Percentiles rank a stretch among this genome's conserved stretches.
Evolutionary conservation across 805 yeast species (phyloP).

Genomic region (Candida xiaguanensis): DNA sequence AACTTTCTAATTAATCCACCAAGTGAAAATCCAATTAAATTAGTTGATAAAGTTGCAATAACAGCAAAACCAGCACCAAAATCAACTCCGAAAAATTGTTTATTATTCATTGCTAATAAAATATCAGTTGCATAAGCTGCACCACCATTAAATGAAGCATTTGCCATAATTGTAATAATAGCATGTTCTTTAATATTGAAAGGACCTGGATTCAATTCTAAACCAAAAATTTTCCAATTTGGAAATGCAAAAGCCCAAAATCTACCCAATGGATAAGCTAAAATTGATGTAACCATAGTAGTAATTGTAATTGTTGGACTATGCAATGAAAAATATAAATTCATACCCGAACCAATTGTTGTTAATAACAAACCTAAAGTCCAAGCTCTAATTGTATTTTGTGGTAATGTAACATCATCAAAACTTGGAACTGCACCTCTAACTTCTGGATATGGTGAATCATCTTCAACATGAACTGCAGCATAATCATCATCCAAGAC

Average conservation of each 20-base stretch:
- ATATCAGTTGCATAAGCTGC: constrained; percentile 59
- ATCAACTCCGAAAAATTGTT: constrained; percentile 40
- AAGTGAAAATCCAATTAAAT: constrained; percentile 62
- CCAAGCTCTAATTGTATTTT: constrained; percentile 57
- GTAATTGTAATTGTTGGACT: constrained; percentile 51
- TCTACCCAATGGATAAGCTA: constrained; percentile 59
- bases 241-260: constrained; percentile 40
- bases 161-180: constrained; percentile 51
- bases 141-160: constrained; percentile 37
- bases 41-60: constrained; percentile 49
- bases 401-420: constrained; percentile 47
- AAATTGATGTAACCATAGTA: constrained; percentile 52
- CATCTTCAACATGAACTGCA: constrained; percentile 38
- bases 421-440: constrained; percentile 55
- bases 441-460: constrained; percentile 61
- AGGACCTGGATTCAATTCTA: constrained; percentile 53
- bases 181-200: constrained; percentile 62
- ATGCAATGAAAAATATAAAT: constrained; percentile 56
- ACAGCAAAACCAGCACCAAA: constrained; percentile 55
- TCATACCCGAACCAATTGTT: constrained; percentile 55
- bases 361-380: constrained; percentile 46
- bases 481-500: constrained; percentile 32
- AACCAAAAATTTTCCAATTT: constrained; percentile 30
- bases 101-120: constrained; percentile 42
- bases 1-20: constrained; percentile 62